phyloP scores from a whole-genome alignment of 2,329 filamentous ascomycete genomes.

The Sclerotinia spermophila region DNA sequence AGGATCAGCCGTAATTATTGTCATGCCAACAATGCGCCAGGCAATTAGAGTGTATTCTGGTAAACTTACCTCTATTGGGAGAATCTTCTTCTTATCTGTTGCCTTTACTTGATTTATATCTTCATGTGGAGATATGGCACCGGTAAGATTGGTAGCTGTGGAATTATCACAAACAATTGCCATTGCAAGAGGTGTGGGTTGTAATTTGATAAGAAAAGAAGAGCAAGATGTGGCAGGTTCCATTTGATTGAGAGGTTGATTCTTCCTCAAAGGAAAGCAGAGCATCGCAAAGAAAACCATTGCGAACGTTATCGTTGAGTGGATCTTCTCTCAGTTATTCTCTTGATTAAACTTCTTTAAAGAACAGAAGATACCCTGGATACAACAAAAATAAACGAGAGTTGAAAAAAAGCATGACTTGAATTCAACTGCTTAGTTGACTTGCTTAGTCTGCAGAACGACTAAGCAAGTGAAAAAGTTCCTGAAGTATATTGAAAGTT shows the following conservation, averaged over 20 bases:
- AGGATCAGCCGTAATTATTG: not conserved
- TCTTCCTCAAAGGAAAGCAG: not conserved
- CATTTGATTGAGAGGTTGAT: not conserved
- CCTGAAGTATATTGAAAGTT: not conserved
- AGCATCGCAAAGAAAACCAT: not conserved
- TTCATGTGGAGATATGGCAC: not conserved
- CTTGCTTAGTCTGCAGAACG: not conserved
- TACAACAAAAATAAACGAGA: not conserved
- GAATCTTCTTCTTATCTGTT: not conserved
- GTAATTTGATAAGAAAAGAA: not conserved
- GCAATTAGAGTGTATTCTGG: not conserved
- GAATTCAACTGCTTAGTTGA: not conserved
- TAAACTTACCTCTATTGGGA: not conserved
- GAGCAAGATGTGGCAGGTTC: not conserved
- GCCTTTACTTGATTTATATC: not conserved
- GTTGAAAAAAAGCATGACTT: not conserved
- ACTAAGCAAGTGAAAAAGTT: not conserved
- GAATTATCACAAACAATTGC: too few species aligned
- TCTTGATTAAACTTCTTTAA: not conserved
- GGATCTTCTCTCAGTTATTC: not conserved
- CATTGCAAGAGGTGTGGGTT: not conserved
- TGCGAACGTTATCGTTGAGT: not conserved
- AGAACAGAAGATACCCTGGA: not conserved
- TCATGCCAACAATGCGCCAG: not conserved
- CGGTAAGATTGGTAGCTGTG: not conserved